phyloP scores from a whole-genome alignment of 2,329 filamentous ascomycete species.

The Decorospora gaudefroyi region DNA sequence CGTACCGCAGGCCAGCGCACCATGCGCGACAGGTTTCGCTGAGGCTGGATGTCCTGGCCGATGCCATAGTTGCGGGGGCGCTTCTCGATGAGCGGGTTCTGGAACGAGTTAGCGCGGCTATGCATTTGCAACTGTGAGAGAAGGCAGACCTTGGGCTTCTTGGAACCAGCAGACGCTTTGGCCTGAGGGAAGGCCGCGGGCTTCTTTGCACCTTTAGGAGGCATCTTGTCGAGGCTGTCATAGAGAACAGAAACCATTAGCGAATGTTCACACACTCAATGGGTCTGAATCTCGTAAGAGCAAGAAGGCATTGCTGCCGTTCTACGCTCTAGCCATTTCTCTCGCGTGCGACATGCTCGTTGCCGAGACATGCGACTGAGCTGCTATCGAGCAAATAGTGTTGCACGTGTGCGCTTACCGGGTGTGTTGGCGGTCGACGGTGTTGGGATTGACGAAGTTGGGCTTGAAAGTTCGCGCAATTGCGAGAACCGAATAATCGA shows the following conservation, averaged over 20 bases:
- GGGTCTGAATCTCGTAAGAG: constrained; percentile 50
- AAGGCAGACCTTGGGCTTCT: constrained; percentile 89
- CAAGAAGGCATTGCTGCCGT: constrained; percentile 44
- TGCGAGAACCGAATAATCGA: constrained; percentile 21
- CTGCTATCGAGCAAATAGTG: constrained; percentile 41
- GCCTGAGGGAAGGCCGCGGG: constrained; percentile 70
- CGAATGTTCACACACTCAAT: constrained; percentile 68
- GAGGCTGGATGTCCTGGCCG: constrained; percentile 83
- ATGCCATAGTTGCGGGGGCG: constrained; percentile 97
- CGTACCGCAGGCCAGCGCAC: constrained; percentile 68
- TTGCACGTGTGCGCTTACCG: constrained; percentile 45
- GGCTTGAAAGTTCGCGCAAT: constrained; percentile 20
- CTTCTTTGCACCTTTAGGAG: constrained; percentile 95
- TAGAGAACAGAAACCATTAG: constrained; percentile 99
- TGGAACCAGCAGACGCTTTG: constrained; percentile 73
- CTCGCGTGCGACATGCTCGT: constrained; percentile 40
- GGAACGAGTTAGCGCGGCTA: constrained; percentile 27
- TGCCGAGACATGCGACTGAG: constrained; percentile 39
- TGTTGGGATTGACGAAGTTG: constrained; percentile 36
- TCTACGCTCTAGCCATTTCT: constrained; percentile 49
- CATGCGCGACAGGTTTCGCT: constrained; percentile 77
- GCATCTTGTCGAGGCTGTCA: constrained; percentile 82
- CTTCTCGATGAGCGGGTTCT: constrained; percentile 99
- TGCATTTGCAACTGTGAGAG: constrained; percentile 1
- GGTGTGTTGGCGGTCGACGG: constrained; percentile 45